Base-by-base conservation (phyloP, 108 stramenopile genomes). In the Nannochloropsis granulata region DNA sequence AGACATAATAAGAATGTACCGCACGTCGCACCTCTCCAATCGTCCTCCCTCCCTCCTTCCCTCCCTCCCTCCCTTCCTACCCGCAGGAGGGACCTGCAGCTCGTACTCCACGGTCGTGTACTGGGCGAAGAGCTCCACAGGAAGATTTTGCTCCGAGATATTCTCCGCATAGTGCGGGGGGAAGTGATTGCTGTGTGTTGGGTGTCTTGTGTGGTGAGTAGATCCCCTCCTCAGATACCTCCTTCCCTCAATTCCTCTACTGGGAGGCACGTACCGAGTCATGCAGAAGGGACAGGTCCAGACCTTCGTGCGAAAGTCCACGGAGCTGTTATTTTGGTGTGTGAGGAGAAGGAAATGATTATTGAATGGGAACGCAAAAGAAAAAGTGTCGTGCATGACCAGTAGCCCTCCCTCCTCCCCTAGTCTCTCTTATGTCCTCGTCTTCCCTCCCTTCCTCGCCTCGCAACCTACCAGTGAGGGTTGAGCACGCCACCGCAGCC, bases 281-380 rank as follows among this genome's bases (percentile, higher is more conserved):
- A 95, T 86, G 87, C 99, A 99, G 90, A 99, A 98, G 16, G 97
- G 96, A 91, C 99, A 99, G 13, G 92, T 93, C 99, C 99, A 99
- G 25, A 98, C 88, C 85, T 98, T 98, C 87, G 93, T 92, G n/a
- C 94, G 89, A 91, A 92, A 99, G 88, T 99, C 98, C 25, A 98
- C 94, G 80, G 90, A 80, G 21, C 34, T 79, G 24, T 42, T 8
- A 44, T 13, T 16, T 2, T 10, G 23, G 25, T 25, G 79, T 23
- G 13, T 80, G 25, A 11, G 23, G 24, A 24, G 13, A 24, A 23
- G 25, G 24, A 24, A 12, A 24, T 25, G 25, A 23, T 2, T n/a
- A 71, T 71, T n/a, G n/a, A 24, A 24, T 80, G 3, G 79, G 16
- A 25, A 25, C 0, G 79, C 23, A 24, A 24, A 24, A 25, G 24